Conservation (phyloP, 139 green algal species). For the Dunaliella primolecta region DNA sequence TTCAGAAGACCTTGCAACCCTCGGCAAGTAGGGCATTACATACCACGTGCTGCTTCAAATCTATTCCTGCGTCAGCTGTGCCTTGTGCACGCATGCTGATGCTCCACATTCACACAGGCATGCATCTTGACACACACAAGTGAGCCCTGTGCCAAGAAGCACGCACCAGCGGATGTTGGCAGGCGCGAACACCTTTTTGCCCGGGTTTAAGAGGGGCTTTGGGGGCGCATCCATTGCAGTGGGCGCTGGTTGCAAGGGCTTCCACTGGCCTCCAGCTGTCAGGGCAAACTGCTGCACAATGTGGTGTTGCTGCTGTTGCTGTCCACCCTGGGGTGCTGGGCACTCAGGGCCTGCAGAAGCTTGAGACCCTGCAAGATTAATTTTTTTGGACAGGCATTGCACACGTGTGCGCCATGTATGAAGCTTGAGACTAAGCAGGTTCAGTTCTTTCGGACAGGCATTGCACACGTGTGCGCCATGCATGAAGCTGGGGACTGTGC, state of each 20-base stretch:
- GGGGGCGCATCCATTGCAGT: neutral
- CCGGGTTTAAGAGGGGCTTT: neutral
- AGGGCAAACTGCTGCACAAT: slow-evolving; percentile 15
- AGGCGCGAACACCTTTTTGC: slow-evolving; percentile 52
- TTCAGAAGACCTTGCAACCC: too few species aligned
- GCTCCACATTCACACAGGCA: neutral
- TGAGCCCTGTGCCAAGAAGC: neutral
- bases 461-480: too few species aligned
- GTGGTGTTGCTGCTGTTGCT: too few species aligned
- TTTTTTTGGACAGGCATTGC: too few species aligned
- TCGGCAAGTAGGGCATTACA: too few species aligned
- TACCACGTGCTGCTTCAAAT: too few species aligned
- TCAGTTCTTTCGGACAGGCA: too few species aligned
- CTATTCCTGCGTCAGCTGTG: too few species aligned
- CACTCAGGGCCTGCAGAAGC: neutral
- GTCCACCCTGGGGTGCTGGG: too few species aligned
- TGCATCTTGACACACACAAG: neutral
- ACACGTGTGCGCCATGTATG: too few species aligned
- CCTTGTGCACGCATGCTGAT: neutral
- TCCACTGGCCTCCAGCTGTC: neutral
- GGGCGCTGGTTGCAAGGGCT: neutral
- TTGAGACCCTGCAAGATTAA: neutral
- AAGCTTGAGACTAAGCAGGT: too few species aligned
- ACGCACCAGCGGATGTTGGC: slow-evolving; percentile 67
- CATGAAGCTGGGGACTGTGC: too few species aligned